phyloP scores from a whole-genome alignment of 2,329 filamentous ascomycete species.

The Diaporthe capsici region DNA sequence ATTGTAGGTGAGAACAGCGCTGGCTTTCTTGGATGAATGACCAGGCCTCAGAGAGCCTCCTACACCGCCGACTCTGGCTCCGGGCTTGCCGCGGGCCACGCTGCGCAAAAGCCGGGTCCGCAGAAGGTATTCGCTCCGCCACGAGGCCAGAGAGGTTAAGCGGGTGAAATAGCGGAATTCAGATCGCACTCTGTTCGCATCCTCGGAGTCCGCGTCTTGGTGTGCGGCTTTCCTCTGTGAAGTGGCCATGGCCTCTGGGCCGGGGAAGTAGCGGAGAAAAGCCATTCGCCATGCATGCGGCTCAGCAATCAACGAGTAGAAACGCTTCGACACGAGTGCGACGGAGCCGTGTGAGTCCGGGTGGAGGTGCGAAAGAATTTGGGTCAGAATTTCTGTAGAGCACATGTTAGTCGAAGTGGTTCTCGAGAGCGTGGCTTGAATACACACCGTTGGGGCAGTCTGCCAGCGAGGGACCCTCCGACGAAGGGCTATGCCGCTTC shows the following conservation, averaged over 20 bases:
- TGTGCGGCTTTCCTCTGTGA: constrained; percentile 53
- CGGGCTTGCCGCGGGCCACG: constrained; percentile 84
- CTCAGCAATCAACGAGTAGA: constrained; percentile 88
- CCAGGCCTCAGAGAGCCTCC: constrained; percentile 66
- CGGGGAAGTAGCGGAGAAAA: constrained; percentile 91
- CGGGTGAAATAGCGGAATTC: constrained; percentile 86
- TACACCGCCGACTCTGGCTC: constrained; percentile 64
- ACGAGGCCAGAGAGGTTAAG: constrained; percentile 87
- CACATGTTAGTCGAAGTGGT: constrained; percentile 44
- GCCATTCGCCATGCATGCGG: constrained; percentile 95
- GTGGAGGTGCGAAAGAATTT: constrained; percentile 90
- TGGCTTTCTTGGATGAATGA: constrained; percentile 74
- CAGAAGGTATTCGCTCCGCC: constrained; percentile 95
- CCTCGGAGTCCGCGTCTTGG: constrained; percentile 60
- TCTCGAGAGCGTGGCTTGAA: constrained; percentile 4
- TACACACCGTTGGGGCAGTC: constrained; percentile 86
- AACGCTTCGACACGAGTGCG: constrained; percentile 87
- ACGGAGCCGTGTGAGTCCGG: constrained; percentile 87
- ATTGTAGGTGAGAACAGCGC: constrained; percentile 86
- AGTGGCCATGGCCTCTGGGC: constrained; percentile 69
- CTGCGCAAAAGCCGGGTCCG: constrained; percentile 87
- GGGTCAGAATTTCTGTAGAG: constrained; percentile 85
- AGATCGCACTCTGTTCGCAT: constrained; percentile 71
- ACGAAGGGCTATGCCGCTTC: constrained; percentile 59
- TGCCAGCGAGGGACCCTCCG: constrained; percentile 59